Evolutionary conservation across 805 yeast genomes (phyloP), one percentile per base, ranked within the genome.

Genomic region (Candida glaebosa): DNA sequence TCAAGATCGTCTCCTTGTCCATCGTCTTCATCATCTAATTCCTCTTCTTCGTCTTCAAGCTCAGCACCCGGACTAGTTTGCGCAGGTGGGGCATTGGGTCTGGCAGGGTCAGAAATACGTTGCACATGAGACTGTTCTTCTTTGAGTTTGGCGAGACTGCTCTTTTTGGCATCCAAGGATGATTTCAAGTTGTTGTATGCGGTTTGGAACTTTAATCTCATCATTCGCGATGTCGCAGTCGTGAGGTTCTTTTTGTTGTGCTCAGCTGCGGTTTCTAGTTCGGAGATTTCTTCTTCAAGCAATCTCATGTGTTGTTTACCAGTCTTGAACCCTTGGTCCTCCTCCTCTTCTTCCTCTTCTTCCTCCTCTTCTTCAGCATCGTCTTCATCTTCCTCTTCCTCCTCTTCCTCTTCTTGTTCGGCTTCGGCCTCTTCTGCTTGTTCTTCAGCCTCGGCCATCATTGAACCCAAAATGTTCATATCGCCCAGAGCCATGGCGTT

Each of bases 161-260:
- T 71, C 62, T 76, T 77, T 68, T 91, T 93, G 55, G 81, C 73
- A 41, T 88, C 96, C 45, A 88, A 73, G 52, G 91, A 96, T 41
- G 82, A 81, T 60, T 81, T 82, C 55, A 93, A 73, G 46, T 90
- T 82, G 43, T 75, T 76, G 39, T 87, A 85, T 39, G 84, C 89
- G 49, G 85, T 93, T 52, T 82, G 74, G 58, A 90, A 86, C 65
- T 97, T 82, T 61, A 83, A 85, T 56, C 83, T 81, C 79, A 93
- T 75, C 65, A 91, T 83, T 51, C 91, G 90, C 57, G 88, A 88
- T 38, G 81, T 74, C 3, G 90, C 89, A 5, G 82, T 81, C 16
- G 74, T 78, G 37, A 87, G 76, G 52, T 86, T 89, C 35, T 73
- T 72, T 58, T 79, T 79, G 54, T 91, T 90, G 52, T 82, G 83